Conservation (phyloP, 352 stramenopile species). For the Phytophthora lateralis region DNA sequence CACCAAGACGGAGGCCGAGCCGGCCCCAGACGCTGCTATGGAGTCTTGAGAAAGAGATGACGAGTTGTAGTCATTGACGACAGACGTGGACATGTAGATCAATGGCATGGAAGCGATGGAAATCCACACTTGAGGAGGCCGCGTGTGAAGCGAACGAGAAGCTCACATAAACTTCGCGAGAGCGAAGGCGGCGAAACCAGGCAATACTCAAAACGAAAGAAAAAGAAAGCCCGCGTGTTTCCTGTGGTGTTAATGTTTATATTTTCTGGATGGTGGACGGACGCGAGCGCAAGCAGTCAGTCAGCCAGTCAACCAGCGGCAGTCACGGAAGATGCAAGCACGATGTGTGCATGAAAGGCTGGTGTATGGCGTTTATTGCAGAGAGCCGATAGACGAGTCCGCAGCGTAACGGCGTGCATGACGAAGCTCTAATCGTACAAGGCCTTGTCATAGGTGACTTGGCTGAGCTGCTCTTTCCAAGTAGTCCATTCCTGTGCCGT, state of each 20-base stretch:
- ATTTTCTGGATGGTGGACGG: constrained; percentile 33
- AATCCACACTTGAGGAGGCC: constrained; percentile 30
- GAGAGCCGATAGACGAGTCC: constrained; percentile 3
- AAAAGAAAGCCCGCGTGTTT: constrained; percentile 51
- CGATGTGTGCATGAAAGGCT: constrained; percentile 9
- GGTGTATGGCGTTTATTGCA: constrained; percentile 13
- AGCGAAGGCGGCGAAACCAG: constrained; percentile 19
- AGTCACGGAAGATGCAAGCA: constrained; percentile 9
- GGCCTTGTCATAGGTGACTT: constrained; percentile 77
- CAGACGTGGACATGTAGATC: constrained; percentile 31
- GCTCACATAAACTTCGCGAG: constrained; percentile 30
- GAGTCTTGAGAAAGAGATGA: constrained; percentile 30
- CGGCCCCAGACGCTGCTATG: constrained; percentile 33
- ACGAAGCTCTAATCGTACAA: constrained; percentile 68
- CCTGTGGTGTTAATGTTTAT: constrained; percentile 42
- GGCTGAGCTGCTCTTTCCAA: constrained; percentile 81
- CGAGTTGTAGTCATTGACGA: constrained; percentile 22
- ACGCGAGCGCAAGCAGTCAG: constrained; percentile 22
- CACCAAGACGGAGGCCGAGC: constrained; percentile 25
- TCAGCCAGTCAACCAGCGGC: neutral
- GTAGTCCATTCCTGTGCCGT: constrained; percentile 83
- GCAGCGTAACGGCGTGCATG: neutral
- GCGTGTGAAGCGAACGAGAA: constrained; percentile 26
- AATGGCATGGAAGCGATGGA: constrained; percentile 27
- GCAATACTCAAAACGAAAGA: constrained; percentile 44